Conservation (phyloP, 192 early-diverging fungal genomes). For the Phycomyces nitens region DNA sequence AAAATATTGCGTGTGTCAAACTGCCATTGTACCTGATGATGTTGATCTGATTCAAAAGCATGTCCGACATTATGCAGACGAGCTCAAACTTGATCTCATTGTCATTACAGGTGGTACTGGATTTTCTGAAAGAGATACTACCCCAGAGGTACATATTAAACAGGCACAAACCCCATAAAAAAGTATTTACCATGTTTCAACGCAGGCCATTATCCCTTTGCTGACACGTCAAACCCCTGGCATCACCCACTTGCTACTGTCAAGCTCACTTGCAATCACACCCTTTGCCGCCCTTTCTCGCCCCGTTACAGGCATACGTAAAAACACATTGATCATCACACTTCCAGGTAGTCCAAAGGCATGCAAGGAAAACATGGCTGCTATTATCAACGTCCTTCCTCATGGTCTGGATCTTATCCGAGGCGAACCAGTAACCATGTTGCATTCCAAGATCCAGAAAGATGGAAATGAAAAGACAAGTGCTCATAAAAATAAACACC, state of each 20-base stretch:
- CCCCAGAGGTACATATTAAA: slow-evolving; percentile 89
- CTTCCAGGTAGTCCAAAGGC: slow-evolving; percentile 91
- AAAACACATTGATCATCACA: slow-evolving; percentile 67
- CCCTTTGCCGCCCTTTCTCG: slow-evolving; percentile 89
- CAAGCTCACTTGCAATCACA: slow-evolving; percentile 73
- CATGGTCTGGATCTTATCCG: slow-evolving; percentile 76
- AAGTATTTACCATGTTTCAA: background rate
- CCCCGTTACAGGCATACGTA: slow-evolving; percentile 63
- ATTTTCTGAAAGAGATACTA: slow-evolving; percentile 79
- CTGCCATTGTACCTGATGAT: slow-evolving; percentile 52
- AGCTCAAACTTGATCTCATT: slow-evolving; percentile 58
- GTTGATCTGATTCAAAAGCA: slow-evolving; percentile 44
- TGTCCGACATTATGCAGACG: slow-evolving; percentile 50
- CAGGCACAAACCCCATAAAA: too few species aligned
- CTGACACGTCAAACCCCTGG: slow-evolving; percentile 68
- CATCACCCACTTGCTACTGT: slow-evolving; percentile 75
- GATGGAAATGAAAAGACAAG: slow-evolving; percentile 1
- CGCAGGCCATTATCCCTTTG: slow-evolving; percentile 68
- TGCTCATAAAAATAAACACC: slow-evolving; percentile 9
- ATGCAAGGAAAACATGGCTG: slow-evolving; percentile 76
- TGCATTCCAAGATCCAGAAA: slow-evolving; percentile 51
- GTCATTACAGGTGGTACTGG: slow-evolving; percentile 93
- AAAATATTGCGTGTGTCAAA: slow-evolving; percentile 37
- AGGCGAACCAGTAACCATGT: slow-evolving; percentile 55
- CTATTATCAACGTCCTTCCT: slow-evolving; percentile 67